Base-by-base conservation (phyloP, 2,329 filamentous ascomycete genomes). In the Parafenestella ontariensis region DNA sequence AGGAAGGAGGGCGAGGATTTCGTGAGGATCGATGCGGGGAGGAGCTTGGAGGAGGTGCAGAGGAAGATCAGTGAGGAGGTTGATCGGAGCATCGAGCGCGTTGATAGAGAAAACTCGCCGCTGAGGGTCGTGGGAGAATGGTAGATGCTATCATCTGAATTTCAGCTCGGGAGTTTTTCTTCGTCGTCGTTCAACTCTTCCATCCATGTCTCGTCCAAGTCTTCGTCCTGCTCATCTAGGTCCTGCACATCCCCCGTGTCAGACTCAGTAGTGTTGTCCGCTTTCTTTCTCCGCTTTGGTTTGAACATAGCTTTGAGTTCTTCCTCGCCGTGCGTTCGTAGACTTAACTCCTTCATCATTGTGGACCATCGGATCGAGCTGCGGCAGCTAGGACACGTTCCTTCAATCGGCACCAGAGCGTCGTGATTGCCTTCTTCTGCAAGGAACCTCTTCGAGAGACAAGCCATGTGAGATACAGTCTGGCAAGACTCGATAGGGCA, bases 281-380 rank as follows among this genome's bases (percentile, higher is more conserved):
- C 46, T 59, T 74, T 72, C 59, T 69, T 76, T 13, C 58, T 68
- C n/a, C 73, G 76, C 55, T 77, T 79, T 54, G 77, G 77, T 71
- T 86, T 90, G 63, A 92, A 81, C 23, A 96, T 66, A 61, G 86
- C 86, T 36, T 87, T 83, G 1, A 93, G 78, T 61, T 92, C 89
- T 52, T 89, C 89, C 49, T 82, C 76, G 0, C 89, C 92, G 21
- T 91, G 83, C 31, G 85, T 79, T 28, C 94, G 83, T 44, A 96
- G 77, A 46, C 84, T 95, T 64, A 96, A 76, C 71, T 96, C 93
- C 70, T 87, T 93, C 78, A 96, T 89, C 77, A 97, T 85, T 43
- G 89, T 85, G 0, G 82, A 80, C 94, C 94, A 98, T 46, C 81
- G 73, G 1, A 92, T 77, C 4, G 79, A 74, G 0, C 80, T 79